Conservation (phyloP, 2,329 filamentous ascomycete genomes). For the Verticillium dahliae region DNA sequence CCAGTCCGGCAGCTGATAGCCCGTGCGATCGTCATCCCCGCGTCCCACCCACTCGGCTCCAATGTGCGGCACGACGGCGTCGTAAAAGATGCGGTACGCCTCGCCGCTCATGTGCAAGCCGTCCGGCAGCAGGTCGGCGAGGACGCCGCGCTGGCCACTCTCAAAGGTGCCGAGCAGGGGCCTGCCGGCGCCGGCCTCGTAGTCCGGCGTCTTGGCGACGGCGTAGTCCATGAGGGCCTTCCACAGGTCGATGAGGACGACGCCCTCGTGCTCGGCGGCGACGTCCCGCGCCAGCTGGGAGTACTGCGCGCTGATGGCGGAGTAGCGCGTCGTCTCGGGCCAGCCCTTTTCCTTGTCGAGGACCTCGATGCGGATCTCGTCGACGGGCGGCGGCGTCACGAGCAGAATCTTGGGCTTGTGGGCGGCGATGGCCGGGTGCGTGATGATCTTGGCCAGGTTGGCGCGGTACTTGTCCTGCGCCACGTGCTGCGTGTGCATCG, state of each 20-base stretch:
- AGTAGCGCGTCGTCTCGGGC: conserved; percentile 33
- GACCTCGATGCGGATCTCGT: conserved; percentile 60
- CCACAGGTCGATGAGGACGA: conserved; percentile 75
- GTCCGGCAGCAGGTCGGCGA: conserved; percentile 47
- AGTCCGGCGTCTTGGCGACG: conserved; percentile 47
- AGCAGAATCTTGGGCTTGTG: conserved; percentile 71
- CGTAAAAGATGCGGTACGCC: conserved; percentile 47
- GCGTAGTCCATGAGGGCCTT: conserved; percentile 67
- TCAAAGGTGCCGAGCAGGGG: conserved; percentile 43
- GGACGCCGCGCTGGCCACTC: conserved; percentile 41
- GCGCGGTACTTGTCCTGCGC: conserved; percentile 67
- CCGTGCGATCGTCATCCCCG: conserved; percentile 26
- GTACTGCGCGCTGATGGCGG: conserved; percentile 47
- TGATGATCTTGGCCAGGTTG: conserved; percentile 67
- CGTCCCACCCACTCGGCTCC: conserved; percentile 33
- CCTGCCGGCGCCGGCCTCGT: conserved; percentile 38
- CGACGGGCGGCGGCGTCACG: conserved; percentile 75
- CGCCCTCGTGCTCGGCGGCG: conserved; percentile 59
- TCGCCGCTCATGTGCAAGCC: conserved; percentile 51
- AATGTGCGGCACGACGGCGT: conserved; percentile 40
- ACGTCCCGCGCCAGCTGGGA: conserved; percentile 56
- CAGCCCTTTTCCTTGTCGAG: conserved; percentile 42
- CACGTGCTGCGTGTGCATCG: conserved; percentile 64
- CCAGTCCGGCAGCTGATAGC: conserved; percentile 45
- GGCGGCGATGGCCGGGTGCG: conserved; percentile 60